These are phyloP conservation scores for Penicillium occitanis DNA, from an alignment of 2,329 filamentous ascomycete genomes.

Conservation along the genomic window DNA sequence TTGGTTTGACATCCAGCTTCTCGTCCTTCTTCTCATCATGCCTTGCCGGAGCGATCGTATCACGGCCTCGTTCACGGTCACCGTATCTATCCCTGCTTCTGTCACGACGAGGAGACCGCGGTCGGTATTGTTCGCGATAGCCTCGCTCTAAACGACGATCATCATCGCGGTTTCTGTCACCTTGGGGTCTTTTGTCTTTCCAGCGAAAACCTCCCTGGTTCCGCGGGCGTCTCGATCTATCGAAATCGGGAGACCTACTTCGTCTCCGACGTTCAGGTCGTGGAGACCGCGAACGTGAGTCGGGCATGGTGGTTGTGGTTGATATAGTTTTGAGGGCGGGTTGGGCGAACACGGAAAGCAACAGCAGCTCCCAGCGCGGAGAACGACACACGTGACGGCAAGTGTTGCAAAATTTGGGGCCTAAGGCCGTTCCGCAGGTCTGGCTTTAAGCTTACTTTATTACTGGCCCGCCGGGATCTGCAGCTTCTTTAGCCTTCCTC, in stretches of 20 bases:
- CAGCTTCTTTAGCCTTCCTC: no score
- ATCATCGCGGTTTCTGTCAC: slow-evolving; percentile 52
- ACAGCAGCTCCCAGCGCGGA: background rate
- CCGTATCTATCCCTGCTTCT: slow-evolving; percentile 36
- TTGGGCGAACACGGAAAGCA: slow-evolving; percentile 11
- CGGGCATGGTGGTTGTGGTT: slow-evolving; percentile 9
- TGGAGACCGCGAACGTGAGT: slow-evolving; percentile 25
- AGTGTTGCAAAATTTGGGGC: slow-evolving; percentile 2
- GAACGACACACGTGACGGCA: slow-evolving; percentile 17
- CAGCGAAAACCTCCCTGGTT: slow-evolving; percentile 47
- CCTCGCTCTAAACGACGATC: slow-evolving; percentile 55
- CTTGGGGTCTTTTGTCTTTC: slow-evolving; percentile 52
- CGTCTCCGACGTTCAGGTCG: slow-evolving; percentile 40
- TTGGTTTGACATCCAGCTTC: slow-evolving; percentile 45
- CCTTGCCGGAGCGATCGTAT: slow-evolving; percentile 26
- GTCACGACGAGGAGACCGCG: slow-evolving; percentile 42
- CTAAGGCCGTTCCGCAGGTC: background rate
- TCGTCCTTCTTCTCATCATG: slow-evolving; percentile 30
- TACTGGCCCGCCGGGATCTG: no score
- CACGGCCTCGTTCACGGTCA: slow-evolving; percentile 26
- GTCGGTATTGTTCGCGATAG: slow-evolving; percentile 45
- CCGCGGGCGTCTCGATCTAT: slow-evolving; percentile 42
- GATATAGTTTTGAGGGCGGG: background rate
- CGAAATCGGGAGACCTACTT: slow-evolving; percentile 44
- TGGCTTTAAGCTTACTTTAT: no score